phyloP scores from a whole-genome alignment of 1,284 basidiomycete species.

The Papiliotrema flavescens region DNA sequence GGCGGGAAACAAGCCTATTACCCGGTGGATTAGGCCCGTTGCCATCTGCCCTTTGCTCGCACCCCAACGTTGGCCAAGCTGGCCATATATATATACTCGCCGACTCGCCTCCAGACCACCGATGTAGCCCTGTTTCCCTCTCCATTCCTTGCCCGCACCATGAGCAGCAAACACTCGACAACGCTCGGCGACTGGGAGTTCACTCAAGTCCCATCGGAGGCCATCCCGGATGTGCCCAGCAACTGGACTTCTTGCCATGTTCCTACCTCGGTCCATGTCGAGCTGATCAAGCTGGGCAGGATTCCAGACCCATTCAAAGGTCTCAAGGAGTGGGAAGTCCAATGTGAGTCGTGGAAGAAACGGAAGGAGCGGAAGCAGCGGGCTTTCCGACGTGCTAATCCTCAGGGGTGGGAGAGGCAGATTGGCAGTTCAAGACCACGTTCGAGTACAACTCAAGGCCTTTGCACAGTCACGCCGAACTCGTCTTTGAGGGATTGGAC shows the following conservation, averaged over 20 bases:
- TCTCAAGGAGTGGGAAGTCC: slow-evolving; percentile 79
- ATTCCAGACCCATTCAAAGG: slow-evolving; percentile 77
- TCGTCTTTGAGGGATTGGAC: slow-evolving; percentile 83
- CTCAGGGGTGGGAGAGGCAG: slow-evolving; percentile 76
- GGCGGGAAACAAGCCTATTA: too few relatives aligned
- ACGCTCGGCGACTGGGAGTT: background rate
- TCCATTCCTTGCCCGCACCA: too few relatives aligned
- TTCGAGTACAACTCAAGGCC: slow-evolving; percentile 56
- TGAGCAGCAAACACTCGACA: too few relatives aligned
- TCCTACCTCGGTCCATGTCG: slow-evolving; percentile 80
- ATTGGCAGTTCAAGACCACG: slow-evolving; percentile 75
- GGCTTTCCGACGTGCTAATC: slow-evolving; percentile 12
- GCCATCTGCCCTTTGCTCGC: too few relatives aligned
- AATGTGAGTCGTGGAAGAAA: slow-evolving; percentile 65
- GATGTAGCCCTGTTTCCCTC: too few relatives aligned
- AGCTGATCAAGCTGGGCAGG: slow-evolving; percentile 63
- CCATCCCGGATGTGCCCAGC: slow-evolving; percentile 12
- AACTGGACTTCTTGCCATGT: slow-evolving; percentile 44
- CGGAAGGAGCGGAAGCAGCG: too few relatives aligned
- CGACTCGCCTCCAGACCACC: too few relatives aligned
- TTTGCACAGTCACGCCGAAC: slow-evolving; percentile 52
- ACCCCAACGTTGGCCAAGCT: too few relatives aligned
- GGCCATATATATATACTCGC: too few relatives aligned
- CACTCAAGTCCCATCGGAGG: slow-evolving; percentile 8
- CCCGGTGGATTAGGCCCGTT: too few relatives aligned